Evolutionary conservation across 1,284 basidiomycete genomes (phyloP), one percentile per base, ranked within the genome.

Genomic region (Veloporphyrellus conicus): DNA sequence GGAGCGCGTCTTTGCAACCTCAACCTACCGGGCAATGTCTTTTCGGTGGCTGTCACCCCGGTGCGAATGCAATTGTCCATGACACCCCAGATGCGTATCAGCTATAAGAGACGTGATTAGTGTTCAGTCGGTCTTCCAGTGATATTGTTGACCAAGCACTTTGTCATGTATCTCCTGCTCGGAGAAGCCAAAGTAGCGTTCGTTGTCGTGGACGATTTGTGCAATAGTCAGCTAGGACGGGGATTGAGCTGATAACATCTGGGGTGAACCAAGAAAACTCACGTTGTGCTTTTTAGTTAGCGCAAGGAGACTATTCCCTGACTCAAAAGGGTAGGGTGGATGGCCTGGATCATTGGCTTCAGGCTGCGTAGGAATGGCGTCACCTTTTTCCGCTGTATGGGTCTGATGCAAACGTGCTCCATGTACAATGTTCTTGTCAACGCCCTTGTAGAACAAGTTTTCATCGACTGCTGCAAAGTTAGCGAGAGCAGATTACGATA

Each of bases 361-460:
- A 19, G 59, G 44, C 8, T 52, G 54, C 9, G 45, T 41, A 42
- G 54, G 48, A 36, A 48, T 35, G 16, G 33, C 16, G 29, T 64
- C 60, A 23, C 53, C 53, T 33, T 56, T 53, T 27, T 61, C 60
- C 9, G 72, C 55, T 19, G 72, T 77, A 59, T 86, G 81, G 6
- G 71, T 73, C 57, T 90, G 88, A 54, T 89, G 81, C 22, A 92
- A 71, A 27, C 94, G 79, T 22, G 87, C 84, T 18, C 80, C 81
- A 45, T 87, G 84, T 6, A 94, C 93, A 11, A 76, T 75, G 41
- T 74, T 72, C 64, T 93, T 90, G 62, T 93, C 81, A n/a, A 94
- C 88, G n/a, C 90, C 84, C 66, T 93, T 93, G 76, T 97, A 97
- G 67, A 92, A 97, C 54, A 97, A 67, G 66, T 98, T 97, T 70